Base-by-base conservation (phyloP, 1,284 basidiomycete genomes). In the Sporisorium scitamineum region DNA sequence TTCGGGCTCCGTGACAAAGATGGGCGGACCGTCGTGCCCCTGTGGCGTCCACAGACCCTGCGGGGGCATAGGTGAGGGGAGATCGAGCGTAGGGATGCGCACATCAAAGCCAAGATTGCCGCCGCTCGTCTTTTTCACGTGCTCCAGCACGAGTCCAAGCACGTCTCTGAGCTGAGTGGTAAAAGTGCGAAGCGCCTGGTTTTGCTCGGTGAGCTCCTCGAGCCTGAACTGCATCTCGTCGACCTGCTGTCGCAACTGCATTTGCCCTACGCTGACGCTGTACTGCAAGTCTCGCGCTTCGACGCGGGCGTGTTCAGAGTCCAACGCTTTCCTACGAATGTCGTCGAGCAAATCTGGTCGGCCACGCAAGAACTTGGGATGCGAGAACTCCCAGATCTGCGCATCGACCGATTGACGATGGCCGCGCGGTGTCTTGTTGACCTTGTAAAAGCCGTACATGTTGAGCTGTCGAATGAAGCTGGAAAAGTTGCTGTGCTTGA, bases 381-480 rank as follows among this genome's bases (percentile, higher is more conserved):
- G 93, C 4, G 91, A 92, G 84, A 94, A 94, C 85, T 94, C 93
- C 93, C 93, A 94, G 14, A 91, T 91, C 86, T 94, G 93, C 42
- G 91, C 90, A 80, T 93, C 91, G 24, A 90, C 89, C 18, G 91
- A 91, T 2, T 91, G 91, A 9, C 79, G 73, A 84, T 93, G 92
- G 1, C 92, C 91, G 58, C 93, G 91, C 22, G 93, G 93, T 6
- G 93, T 93, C 90, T 93, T 87, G 82, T 84, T 85, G 64, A 82
- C 80, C 66, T 86, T 86, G 66, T 85, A 83, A 58, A 85, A 83
- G 58, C 80, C 85, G 62, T 83, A 81, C 93, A 94, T 94, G 87
- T 94, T 94, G 58, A 94, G 89, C 84, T 94, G 93, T 58, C 93
- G 90, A 54, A 94, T 93, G 85, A 94, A 94, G 80, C 91, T 92